Evolutionary conservation across 2,329 filamentous ascomycete genomes (phyloP), one percentile per base, ranked within the genome.

Genomic region (Clarireedia monteithiana): DNA sequence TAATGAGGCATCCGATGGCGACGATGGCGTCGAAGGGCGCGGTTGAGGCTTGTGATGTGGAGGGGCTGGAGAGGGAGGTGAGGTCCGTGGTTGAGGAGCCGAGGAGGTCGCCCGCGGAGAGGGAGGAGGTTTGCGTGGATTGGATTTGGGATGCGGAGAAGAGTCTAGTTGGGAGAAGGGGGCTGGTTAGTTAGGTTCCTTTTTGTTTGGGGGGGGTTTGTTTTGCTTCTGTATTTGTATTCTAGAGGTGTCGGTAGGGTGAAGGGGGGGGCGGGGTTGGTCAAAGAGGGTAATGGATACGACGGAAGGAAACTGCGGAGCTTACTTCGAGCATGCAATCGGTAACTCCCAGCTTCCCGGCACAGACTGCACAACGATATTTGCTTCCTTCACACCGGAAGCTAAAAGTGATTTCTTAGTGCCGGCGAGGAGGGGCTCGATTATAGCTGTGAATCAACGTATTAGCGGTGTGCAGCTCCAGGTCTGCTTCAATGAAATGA

Each of bases 291-390:
- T 2, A 26, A 24, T 45, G 48, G 20, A 48, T 26, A 24, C 24
- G 27, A 24, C 20, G 40, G 38, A 57, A 30, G 38, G 15, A 17
- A 9, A 9, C 17, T 38, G 44, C 4, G 39, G 20, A 50, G 36
- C 52, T 34, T 60, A 68, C 67, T 66, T 67, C 6, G 64, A 64
- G 92, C 86, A 88, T 44, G 91, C 90, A 67, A 92, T 89, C 51
- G 94, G 94, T 45, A 99, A 80, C 75, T 99, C 94, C 81, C 95
- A 99, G 62, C 88, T 89, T 53, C 94, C 94, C 0, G 94, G 94
- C 36, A 97, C 94, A 50, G 86, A 89, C 75, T 96, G 88, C 40
- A 91, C 75, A 54, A 91, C 83, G 67, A 99, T 95, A 72, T 96
- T 95, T 66, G 88, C 83, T 68, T 91, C 84, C 70, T 84, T 84